Base-by-base conservation (phyloP, 208 protist species). In the Acanthamoeba quina region DNA sequence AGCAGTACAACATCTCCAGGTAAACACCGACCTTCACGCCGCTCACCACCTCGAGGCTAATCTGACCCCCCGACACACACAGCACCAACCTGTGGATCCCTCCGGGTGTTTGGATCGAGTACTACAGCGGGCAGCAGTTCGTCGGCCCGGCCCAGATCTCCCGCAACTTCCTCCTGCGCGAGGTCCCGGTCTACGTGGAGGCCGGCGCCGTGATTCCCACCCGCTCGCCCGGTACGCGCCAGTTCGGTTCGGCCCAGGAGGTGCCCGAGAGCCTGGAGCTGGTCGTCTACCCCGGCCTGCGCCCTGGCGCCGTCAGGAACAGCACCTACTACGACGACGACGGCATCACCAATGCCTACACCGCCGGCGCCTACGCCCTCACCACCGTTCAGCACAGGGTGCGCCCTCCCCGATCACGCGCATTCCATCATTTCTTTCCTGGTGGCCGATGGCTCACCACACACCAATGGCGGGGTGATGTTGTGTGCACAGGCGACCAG, bases 191-290 rank as follows among this genome's bases (percentile, higher is more conserved):
- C 52, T 86, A 86, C 78, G 78, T 86, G 5, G 15, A 62, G 78
- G 78, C 78, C 24, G 78, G 78, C 41, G 78, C 78, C 24, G 78
- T 86, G n/a, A 86, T 86, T 34, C 78, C 78, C 52, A 62, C 78
- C 11, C 78, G 78, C 78, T 86, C 78, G 29, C 78, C 78, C 24
- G 78, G 78, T 86, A 60, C 78, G 78, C 44, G 78, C 4, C 78
- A 86, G 52, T 86, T 86, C 21, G 78, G 78, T n/a, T 86, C 78
- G 52, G 78, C 78, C 21, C 78, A 86, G 52, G 78, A 86, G 78
- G 78, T 86, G n/a, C 78, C 78, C 19, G 47, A 86, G 49, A 86
- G 78, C 49, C 49, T 86, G 24, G 78, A 86, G 52, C 78, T 86
- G 41, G 49, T 86, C 15, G 78, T 60, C 10, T 86, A 86, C 49